Percentiles rank a stretch among this genome's conserved stretches.
These are phyloP conservation scores for Termitomyces eurrhizus DNA, from an alignment of 768 basidiomycete genomes.

Conservation along the genomic window DNA sequence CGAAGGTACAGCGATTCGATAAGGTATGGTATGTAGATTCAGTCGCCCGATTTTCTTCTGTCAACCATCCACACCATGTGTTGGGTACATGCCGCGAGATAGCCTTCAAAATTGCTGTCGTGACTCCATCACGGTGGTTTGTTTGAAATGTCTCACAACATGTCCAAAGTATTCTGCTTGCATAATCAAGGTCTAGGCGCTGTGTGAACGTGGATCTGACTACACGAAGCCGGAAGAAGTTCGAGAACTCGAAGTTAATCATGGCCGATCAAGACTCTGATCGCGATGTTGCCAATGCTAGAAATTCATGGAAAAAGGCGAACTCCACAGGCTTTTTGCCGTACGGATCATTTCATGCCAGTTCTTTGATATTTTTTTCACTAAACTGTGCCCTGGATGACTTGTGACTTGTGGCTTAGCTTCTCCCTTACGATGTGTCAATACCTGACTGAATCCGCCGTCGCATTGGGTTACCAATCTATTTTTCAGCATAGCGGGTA, in stretches of 20 bases:
- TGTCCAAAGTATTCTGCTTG: neutral
- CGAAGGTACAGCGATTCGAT: neutral
- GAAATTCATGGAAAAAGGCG: conserved; percentile 4
- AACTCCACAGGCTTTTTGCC: conserved; percentile 1
- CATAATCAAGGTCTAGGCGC: neutral
- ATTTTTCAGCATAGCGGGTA: neutral
- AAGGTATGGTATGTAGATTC: neutral
- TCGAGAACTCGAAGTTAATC: conserved; percentile 2
- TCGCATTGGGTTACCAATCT: neutral
- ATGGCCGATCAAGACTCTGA: conserved; percentile 8
- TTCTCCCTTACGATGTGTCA: conserved; percentile 16
- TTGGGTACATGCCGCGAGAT: neutral
- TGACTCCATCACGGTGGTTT: neutral
- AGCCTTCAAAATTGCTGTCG: neutral
- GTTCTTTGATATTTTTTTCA: conserved; percentile 3
- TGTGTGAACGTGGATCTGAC: neutral
- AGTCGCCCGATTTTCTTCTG: neutral
- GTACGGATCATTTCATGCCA: conserved; percentile 16
- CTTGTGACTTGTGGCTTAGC: conserved; percentile 5
- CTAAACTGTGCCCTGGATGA: conserved; percentile 5
- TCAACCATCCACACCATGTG: neutral
- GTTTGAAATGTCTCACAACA: neutral
- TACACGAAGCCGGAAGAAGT: neutral
- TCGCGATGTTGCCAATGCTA: neutral
- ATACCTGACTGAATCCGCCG: neutral